Base-by-base conservation (phyloP, 2,329 filamentous ascomycete genomes). In the Fusarium sp. region DNA sequence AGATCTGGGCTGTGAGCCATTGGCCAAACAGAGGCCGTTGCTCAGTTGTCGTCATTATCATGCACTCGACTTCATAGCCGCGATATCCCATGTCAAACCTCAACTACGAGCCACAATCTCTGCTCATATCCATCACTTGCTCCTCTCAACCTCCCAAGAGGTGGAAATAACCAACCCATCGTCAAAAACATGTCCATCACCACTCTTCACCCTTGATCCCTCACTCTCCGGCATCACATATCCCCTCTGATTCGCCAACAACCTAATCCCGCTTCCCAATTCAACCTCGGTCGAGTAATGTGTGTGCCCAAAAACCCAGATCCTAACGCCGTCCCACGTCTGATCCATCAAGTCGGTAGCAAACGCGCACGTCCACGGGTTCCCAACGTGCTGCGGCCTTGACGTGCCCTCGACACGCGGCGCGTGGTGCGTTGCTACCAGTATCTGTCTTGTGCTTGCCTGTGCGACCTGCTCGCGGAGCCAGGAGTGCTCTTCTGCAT, bases 391-490 rank as follows among this genome's bases (percentile, higher is more conserved):
- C 72, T 86, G 82, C 0, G 88, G 88, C 4, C 82, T 81, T 1
- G 88, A 86, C 20, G 65, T 67, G 2, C 59, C 65, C 14, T 63
- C 20, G 5, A 64, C 27, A 6, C 3, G 20, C 1, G 89, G 89
- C 4, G 88, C 88, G 76, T 91, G 88, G 57, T 90, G 88, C 0
- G 88, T 91, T 0, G 86, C 84, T 0, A 91, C 84, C 1, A 91
- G 65, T 9, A 90, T 52, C 6, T 57, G 35, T 13, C 41, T 37
- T 20, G 16, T 10, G 22, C 16, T 13, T 58, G 71, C 45, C 10
- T 72, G 13, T 29, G 69, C 77, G 29, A 85, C 81, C 76, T 86
- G 82, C 20, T 68, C 76, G 20, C 77, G 81, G 14, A 91, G 80
- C 89, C 89, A 91, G 3, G 80, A 72, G 5, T 84, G 67, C 64